Evolutionary conservation across 2,329 filamentous ascomycete species (phyloP).

Genomic region (Emmonsiellopsis sp.): DNA sequence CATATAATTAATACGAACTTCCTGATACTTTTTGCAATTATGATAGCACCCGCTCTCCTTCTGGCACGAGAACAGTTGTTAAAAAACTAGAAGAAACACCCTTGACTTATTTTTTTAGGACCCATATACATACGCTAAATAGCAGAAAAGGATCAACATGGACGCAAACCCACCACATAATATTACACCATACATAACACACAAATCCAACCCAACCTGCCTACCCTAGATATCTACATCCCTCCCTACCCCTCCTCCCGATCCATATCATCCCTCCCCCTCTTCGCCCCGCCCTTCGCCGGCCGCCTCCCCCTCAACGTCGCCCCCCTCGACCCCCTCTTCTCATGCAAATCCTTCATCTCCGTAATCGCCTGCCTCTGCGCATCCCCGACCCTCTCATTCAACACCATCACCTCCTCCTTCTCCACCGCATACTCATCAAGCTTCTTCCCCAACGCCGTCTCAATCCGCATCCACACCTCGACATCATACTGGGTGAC

Average conservation of each 20-base stretch:
- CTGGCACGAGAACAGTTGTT: no score
- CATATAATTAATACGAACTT: no score
- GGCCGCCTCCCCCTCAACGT: constrained; percentile 45
- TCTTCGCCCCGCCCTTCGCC: constrained; percentile 41
- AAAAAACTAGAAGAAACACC: no score
- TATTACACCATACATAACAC: background rate
- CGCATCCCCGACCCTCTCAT: constrained; percentile 67
- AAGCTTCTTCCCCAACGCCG: constrained; percentile 68
- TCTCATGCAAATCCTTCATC: constrained; percentile 72
- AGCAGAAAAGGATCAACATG: no score
- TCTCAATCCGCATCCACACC: constrained; percentile 71
- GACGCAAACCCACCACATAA: background rate
- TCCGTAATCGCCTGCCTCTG: constrained; percentile 67
- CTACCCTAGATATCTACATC: background rate
- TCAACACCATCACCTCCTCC: constrained; percentile 77
- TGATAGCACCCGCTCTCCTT: no score
- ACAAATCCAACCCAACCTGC: background rate
- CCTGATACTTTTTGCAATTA: no score
- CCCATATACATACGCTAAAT: no score
- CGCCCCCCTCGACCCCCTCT: constrained; percentile 42
- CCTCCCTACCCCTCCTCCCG: constrained; percentile 54
- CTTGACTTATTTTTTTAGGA: no score
- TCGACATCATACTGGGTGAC: constrained; percentile 84
- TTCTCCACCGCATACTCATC: constrained; percentile 59
- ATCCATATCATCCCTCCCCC: constrained; percentile 59